Evolutionary conservation across 2,329 filamentous ascomycete genomes (phyloP).

Genomic region (Diaporthe sp.): DNA sequence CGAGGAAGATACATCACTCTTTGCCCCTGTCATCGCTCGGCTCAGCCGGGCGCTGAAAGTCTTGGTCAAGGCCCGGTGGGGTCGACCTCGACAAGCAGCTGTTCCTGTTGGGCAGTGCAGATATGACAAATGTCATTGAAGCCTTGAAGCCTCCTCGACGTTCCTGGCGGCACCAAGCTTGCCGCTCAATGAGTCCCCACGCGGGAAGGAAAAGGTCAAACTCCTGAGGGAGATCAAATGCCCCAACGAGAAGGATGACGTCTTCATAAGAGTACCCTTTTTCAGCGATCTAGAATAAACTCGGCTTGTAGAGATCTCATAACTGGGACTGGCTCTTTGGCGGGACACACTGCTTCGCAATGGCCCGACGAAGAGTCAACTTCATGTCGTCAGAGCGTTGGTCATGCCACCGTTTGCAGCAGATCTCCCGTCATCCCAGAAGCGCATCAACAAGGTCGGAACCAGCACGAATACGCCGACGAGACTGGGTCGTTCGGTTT

Average conservation of each 20-base stretch:
- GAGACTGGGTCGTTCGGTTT: background rate
- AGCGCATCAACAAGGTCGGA: background rate
- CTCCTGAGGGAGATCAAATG: background rate
- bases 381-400: background rate
- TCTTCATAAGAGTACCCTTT: too few species aligned
- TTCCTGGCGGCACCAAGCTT: too few species aligned
- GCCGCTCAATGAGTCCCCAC: too few species aligned
- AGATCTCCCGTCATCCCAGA: background rate
- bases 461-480: background rate
- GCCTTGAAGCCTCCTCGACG: background rate
- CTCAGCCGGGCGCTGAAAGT: background rate
- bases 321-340: too few species aligned
- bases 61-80: background rate
- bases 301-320: background rate
- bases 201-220: background rate
- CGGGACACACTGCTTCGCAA: too few species aligned
- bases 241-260: background rate
- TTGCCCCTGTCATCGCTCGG: background rate
- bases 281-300: background rate
- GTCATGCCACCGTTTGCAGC: background rate
- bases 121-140: background rate
- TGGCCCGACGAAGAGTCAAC: background rate
- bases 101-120: background rate
- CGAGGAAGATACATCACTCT: too few species aligned
- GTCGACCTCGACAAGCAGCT: background rate